Evolutionary conservation across 495 filamentous ascomycete species (phyloP).

Genomic region (Tuber indicum): DNA sequence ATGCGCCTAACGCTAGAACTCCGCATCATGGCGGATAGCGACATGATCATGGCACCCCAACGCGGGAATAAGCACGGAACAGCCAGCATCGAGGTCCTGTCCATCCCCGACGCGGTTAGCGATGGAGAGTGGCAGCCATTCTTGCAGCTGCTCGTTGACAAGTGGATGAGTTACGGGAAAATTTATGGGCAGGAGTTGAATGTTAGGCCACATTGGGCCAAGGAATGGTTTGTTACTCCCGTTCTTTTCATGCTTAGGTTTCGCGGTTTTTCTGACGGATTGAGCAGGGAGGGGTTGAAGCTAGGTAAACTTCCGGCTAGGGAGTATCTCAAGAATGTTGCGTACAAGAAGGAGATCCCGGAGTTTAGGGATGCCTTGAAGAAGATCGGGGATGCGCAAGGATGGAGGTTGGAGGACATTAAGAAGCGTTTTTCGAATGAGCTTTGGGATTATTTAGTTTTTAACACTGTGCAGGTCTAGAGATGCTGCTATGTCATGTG

Average conservation of each 20-base stretch:
- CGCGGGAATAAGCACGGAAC: conserved; percentile 48
- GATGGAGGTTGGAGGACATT: conserved; percentile 47
- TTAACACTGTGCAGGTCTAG: background rate
- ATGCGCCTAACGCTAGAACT: conserved; percentile 52
- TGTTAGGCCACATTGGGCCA: conserved; percentile 53
- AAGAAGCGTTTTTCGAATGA: conserved; percentile 24
- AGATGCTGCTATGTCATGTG: background rate
- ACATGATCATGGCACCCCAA: conserved; percentile 51
- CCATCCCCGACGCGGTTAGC: conserved; percentile 45
- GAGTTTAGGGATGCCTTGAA: conserved; percentile 45
- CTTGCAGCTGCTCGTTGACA: conserved; percentile 46
- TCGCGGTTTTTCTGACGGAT: background rate
- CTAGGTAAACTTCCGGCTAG: conserved; percentile 40
- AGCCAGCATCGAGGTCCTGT: conserved; percentile 49
- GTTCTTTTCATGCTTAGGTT: background rate
- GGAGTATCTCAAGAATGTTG: conserved; percentile 45
- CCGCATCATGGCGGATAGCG: conserved; percentile 49
- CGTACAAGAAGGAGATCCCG: conserved; percentile 47
- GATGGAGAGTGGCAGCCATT: conserved; percentile 47
- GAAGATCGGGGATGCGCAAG: conserved; percentile 47
- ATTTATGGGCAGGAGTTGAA: conserved; percentile 42
- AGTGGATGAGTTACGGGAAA: conserved; percentile 47
- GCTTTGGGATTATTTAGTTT: background rate
- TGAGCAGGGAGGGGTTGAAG: conserved; percentile 35
- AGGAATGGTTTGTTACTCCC: conserved; percentile 48